Conservation (phyloP, 1,284 basidiomycete species). For the Vanrija humicola region DNA sequence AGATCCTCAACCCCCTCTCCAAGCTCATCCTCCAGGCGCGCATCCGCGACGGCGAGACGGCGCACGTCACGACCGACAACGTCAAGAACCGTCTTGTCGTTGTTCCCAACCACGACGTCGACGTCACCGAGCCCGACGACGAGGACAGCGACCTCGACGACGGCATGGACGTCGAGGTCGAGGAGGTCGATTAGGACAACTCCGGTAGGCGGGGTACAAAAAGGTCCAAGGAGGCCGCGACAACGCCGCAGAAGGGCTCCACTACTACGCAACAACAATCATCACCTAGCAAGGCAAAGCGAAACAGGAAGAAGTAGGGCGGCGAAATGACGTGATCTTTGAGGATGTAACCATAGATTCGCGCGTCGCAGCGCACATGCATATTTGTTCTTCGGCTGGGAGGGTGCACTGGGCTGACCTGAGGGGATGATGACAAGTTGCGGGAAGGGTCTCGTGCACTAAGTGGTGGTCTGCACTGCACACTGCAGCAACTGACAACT, state of each 20-base stretch:
- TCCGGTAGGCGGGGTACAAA: slow-evolving; percentile 23
- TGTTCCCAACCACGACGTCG: slow-evolving; percentile 69
- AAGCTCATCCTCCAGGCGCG: slow-evolving; percentile 79
- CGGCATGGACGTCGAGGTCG: slow-evolving; percentile 46
- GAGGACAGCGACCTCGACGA: slow-evolving; percentile 34
- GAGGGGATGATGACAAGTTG: too few relatives aligned
- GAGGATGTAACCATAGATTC: not conserved
- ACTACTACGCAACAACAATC: too few relatives aligned
- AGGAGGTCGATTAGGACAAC: slow-evolving; percentile 47
- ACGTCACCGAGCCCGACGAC: slow-evolving; percentile 40
- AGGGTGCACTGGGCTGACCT: too few relatives aligned
- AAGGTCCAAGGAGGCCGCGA: slow-evolving; percentile 7
- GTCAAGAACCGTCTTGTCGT: slow-evolving; percentile 76
- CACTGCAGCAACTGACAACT: too few relatives aligned
- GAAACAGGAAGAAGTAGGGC: not conserved
- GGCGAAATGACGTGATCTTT: not conserved
- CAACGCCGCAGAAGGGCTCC: not conserved
- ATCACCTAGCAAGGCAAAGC: not conserved
- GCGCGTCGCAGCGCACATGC: not conserved
- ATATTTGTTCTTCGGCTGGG: not conserved
- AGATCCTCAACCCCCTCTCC: slow-evolving; percentile 88
- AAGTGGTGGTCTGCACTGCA: too few relatives aligned
- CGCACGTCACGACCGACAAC: slow-evolving; percentile 74
- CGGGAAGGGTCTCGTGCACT: too few relatives aligned
- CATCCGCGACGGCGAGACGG: slow-evolving; percentile 75